A percentile compares a stretch with the other conserved stretches of the same genome.
phyloP scores from a whole-genome alignment of 371 early-diverging fungal genomes.

The Rhizopus arrhizus region DNA sequence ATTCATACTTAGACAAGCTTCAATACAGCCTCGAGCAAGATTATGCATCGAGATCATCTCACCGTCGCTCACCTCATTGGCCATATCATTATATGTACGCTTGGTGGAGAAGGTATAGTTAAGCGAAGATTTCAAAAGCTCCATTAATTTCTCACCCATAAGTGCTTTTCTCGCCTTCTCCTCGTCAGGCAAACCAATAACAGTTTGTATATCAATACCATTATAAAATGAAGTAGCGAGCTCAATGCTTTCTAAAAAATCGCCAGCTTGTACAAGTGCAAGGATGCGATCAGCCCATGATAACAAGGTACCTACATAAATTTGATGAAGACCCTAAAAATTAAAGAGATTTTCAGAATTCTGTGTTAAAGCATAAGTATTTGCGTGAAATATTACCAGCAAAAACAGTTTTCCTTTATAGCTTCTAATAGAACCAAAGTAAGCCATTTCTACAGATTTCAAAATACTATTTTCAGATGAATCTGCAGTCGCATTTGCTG shows the following conservation, averaged over 20 bases:
- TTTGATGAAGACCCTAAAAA: slow-evolving; percentile 61
- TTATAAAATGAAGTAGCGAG: slow-evolving; percentile 69
- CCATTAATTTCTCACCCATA: slow-evolving; percentile 68
- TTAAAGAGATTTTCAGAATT: background rate
- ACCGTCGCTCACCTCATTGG: slow-evolving; percentile 47
- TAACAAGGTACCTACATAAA: slow-evolving; percentile 68
- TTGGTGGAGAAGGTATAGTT: slow-evolving; percentile 68
- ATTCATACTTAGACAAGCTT: slow-evolving; percentile 70
- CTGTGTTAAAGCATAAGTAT: background rate
- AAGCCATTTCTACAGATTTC: slow-evolving; percentile 67
- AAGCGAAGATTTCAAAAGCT: slow-evolving; percentile 68
- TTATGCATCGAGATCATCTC: slow-evolving; percentile 55
- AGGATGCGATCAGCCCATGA: slow-evolving; percentile 80
- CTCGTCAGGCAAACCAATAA: slow-evolving; percentile 74
- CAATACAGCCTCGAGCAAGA: slow-evolving; percentile 64
- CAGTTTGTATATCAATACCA: slow-evolving; percentile 62
- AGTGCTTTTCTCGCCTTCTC: slow-evolving; percentile 56
- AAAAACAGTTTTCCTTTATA: slow-evolving; percentile 73
- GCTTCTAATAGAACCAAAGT: slow-evolving; percentile 65
- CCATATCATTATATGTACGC: slow-evolving; percentile 45
- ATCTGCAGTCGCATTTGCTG: slow-evolving; percentile 9
- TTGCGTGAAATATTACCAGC: slow-evolving; percentile 43
- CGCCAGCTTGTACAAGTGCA: slow-evolving; percentile 70
- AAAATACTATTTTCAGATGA: slow-evolving; percentile 17
- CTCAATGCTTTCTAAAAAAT: slow-evolving; percentile 71